phyloP scores from a whole-genome alignment of 768 basidiomycete genomes.

The Lentinula guzmanii region DNA sequence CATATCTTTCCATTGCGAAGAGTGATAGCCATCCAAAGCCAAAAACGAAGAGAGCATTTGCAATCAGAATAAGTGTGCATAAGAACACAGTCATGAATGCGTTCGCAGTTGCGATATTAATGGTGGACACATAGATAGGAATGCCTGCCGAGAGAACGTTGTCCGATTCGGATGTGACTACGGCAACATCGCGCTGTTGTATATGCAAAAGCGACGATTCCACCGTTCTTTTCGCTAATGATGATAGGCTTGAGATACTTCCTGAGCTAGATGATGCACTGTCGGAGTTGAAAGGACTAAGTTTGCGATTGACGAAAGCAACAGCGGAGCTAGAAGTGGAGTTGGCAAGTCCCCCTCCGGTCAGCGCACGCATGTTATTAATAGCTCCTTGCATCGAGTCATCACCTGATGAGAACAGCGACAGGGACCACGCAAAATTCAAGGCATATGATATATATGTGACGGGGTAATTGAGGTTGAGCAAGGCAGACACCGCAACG shows the following conservation, averaged over 20 bases:
- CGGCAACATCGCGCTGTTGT: conserved; percentile 43
- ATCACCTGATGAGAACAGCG: conserved; percentile 53
- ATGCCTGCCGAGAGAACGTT: conserved; percentile 77
- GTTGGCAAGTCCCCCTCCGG: conserved; percentile 70
- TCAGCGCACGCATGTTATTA: conserved; percentile 73
- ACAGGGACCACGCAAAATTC: conserved; percentile 89
- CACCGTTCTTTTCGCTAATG: neutral
- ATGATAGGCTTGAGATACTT: neutral
- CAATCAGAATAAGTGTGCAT: conserved; percentile 59
- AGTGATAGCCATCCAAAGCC: conserved; percentile 44
- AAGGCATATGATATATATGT: conserved; percentile 75
- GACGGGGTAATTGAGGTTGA: conserved; percentile 83
- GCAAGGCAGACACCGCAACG: conserved; percentile 72
- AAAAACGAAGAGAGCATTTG: conserved; percentile 48
- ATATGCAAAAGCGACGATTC: neutral
- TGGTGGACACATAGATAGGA: conserved; percentile 73
- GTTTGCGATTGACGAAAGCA: conserved; percentile 71
- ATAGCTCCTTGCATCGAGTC: conserved; percentile 73
- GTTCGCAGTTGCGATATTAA: conserved; percentile 79
- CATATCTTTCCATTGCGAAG: conserved; percentile 22
- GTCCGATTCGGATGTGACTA: conserved; percentile 54
- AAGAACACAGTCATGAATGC: conserved; percentile 90
- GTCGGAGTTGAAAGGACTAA: conserved; percentile 68
- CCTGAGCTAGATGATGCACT: neutral
- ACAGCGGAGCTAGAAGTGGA: conserved; percentile 55